Base-by-base conservation (phyloP, 176 grass and related monocot species). In the Oryza glaberrima region DNA sequence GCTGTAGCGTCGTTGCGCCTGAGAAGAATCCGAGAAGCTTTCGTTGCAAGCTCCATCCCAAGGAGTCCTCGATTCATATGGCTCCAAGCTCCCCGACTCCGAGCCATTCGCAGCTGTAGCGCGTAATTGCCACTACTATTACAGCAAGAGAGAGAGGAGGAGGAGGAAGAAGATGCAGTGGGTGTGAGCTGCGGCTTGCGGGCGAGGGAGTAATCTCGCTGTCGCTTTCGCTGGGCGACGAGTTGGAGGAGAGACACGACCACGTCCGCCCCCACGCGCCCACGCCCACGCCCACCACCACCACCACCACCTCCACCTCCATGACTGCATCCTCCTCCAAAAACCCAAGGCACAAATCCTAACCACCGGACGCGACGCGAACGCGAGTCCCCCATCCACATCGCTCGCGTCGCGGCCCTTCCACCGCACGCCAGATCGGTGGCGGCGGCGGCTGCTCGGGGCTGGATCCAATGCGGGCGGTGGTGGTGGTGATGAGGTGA, bases 391-490 rank as follows among this genome's bases (percentile, higher is more conserved):
- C 52, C 54, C 54, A 58, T 58, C 54, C 54, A 15, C 61, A 65
- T 83, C 20, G 81, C 81, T 26, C 26, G 26, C 23, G 23, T 83
- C 20, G 81, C 81, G 81, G 40, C 63, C 11, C 76, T 51, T 76
- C 79, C 90, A 46, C 76, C 90, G 79, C 86, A 76, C 88, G 86
- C 51, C 49, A 89, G 87, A 92, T 92, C 87, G 90, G 23, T 34
- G n/a, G 35, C 78, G 75, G 77, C 76, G 77, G 65, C 70, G 61
- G 34, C 7, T 36, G 5, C 35, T 9, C 13, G 19, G 7, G 20
- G 20, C 4, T 66, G 47, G 80, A 78, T 83, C 87, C 81, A 90
- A 89, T 91, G 84, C 86, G 60, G 43, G 15, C 13, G 30, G 26
- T 1, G 4, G 26, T 41, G 34, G 34, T 34, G 34, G 34, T 34